Base-by-base conservation (phyloP, 176 grass and related monocot species). In the Oryza glaberrima region DNA sequence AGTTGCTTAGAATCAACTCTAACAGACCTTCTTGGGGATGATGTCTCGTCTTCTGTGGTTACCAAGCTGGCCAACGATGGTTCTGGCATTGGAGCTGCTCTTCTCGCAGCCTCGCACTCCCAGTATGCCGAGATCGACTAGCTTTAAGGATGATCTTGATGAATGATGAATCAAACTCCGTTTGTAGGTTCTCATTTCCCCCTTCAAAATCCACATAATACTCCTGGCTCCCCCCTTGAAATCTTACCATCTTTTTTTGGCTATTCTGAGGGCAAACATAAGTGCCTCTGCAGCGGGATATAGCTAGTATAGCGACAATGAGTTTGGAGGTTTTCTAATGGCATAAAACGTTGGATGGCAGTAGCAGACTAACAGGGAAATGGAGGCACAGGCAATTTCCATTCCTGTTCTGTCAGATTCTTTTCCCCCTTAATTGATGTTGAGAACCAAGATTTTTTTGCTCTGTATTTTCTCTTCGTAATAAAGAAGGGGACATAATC, bases 11-110 rank as follows among this genome's bases (percentile, higher is more conserved):
- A 86, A n/a, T 19, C 88, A 65, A 97, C 94, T 75, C 90, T 97
- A 75, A 56, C 82, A 43, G 90, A 97, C 72, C 87, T 97, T 76
- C 85, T 97, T 3, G 92, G 94, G 19, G 92, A 97, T 40, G 90
- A 92, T 65, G 92, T 77, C 14, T 75, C 92, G 5, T 85, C 77
- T 48, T 90, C 85, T 0, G 76, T 97, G 70, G 90, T 92, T 68
- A 77, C 92, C 15, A 92, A 94, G 86, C 90, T 94, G 66, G 89
- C 92, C 82, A 97, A 94, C 47, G 94, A 97, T 66, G 94, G 94
- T 30, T 94, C 92, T 28, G 94, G 94, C 70, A 87, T 97, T 64
- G 94, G 94, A 66, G 94, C 94, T 20, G 85, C 94, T 13, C 89
- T 97, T 15, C 89, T 97, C 65, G 85, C 90, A 16, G 92, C 94